phyloP scores from a whole-genome alignment of 306 rosid species.

The Quercus parvula region DNA sequence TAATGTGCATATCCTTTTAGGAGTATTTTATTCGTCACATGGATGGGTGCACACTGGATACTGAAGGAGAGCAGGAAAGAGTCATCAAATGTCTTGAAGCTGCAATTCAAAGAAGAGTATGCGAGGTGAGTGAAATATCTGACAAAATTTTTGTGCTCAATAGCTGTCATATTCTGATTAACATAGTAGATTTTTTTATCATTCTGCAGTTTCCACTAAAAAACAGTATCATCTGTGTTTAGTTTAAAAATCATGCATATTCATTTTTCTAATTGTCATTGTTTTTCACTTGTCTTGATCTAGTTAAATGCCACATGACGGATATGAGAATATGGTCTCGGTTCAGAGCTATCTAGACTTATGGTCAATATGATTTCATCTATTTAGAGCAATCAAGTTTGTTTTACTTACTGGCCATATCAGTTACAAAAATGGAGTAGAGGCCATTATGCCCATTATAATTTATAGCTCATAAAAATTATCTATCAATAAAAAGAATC shows the following conservation, averaged over 20 bases:
- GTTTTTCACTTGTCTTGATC: neutral
- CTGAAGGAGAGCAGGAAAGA: conserved; percentile 84
- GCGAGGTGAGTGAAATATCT: conserved; percentile 58
- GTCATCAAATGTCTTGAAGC: conserved; percentile 87
- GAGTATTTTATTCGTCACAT: conserved; percentile 76
- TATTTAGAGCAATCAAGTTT: neutral
- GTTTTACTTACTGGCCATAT: neutral
- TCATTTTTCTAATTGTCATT: neutral
- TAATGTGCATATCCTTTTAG: conserved; percentile 34
- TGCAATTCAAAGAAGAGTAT: conserved; percentile 83
- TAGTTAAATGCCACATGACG: neutral
- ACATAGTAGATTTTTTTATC: neutral
- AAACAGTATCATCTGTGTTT: neutral
- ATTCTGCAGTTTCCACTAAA: neutral
- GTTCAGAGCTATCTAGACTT: neutral
- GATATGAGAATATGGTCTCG: neutral
- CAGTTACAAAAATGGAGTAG: neutral
- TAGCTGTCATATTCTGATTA: neutral
- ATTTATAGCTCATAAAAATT: neutral
- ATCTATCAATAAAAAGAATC: no score
- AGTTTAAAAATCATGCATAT: neutral
- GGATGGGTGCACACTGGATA: conserved; percentile 92
- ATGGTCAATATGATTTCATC: neutral
- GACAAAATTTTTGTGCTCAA: conserved; percentile 5
- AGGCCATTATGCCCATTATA: neutral